Evolutionary conservation across 306 rosid species (phyloP).

Genomic region (Amphicarpaea edgeworthii): DNA sequence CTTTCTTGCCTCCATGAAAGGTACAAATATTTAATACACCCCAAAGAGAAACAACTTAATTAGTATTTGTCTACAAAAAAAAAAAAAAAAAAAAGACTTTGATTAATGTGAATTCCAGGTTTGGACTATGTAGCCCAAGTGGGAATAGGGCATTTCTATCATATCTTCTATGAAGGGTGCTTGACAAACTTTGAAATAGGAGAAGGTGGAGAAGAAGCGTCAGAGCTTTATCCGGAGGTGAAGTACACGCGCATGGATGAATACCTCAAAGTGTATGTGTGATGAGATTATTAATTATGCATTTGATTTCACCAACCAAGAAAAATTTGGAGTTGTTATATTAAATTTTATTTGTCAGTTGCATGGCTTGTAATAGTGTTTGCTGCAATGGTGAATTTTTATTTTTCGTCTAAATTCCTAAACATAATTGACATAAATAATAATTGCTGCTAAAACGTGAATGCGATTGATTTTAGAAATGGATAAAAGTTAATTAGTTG

Average conservation of each 20-base stretch:
- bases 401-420: background rate
- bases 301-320: slow-evolving; percentile 3
- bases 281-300: background rate
- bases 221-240: slow-evolving; percentile 85
- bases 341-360: background rate
- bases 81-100: background rate
- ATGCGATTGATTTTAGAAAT: background rate
- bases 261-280: slow-evolving; percentile 53
- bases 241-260: slow-evolving; percentile 78
- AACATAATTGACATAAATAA: background rate
- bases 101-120: slow-evolving; percentile 40
- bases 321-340: background rate
- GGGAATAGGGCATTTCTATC: slow-evolving; percentile 77
- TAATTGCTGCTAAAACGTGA: background rate
- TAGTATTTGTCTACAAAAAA: background rate
- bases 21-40: slow-evolving; percentile 48
- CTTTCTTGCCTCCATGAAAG: slow-evolving; percentile 70
- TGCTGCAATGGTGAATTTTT: slow-evolving; percentile 17
- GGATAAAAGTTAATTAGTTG: background rate
- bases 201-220: slow-evolving; percentile 80
- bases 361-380: slow-evolving; percentile 29
- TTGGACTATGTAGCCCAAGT: slow-evolving; percentile 60
- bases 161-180: slow-evolving; percentile 80
- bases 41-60: background rate
- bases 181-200: slow-evolving; percentile 75